Conservation (phyloP, 164 flowering plant species). For the Piper betle region DNA sequence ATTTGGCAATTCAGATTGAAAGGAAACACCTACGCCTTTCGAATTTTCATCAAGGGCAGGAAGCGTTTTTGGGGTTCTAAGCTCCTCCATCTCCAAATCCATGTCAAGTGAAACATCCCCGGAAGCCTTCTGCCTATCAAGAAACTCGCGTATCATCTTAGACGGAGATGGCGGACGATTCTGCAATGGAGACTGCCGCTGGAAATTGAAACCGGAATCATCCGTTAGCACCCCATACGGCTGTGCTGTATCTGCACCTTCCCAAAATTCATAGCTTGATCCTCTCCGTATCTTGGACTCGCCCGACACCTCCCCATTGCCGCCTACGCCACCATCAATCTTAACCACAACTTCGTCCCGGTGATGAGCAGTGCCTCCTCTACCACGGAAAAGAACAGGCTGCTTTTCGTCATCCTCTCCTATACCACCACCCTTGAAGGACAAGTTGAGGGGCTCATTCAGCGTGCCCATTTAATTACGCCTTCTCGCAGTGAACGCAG, state of each 20-base stretch:
- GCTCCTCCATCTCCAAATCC: slow-evolving; percentile 26
- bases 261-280: slow-evolving; percentile 25
- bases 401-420: slow-evolving; percentile 7
- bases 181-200: slow-evolving; percentile 1
- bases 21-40: slow-evolving; percentile 28
- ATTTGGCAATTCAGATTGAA: slow-evolving; percentile 7
- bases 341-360: slow-evolving; percentile 17
- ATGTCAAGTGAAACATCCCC: slow-evolving; percentile 15
- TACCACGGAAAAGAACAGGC: slow-evolving; percentile 10
- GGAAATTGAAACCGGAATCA: slow-evolving; percentile 13
- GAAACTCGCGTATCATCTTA: slow-evolving; percentile 18
- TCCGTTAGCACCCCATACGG: neutral
- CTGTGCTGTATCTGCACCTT: slow-evolving; percentile 2
- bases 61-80: slow-evolving; percentile 1
- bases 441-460: neutral
- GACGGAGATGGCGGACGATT: slow-evolving; percentile 10
- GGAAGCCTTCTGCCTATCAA: slow-evolving; percentile 13
- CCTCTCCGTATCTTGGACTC: slow-evolving; percentile 17
- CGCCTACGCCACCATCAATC: slow-evolving; percentile 12
- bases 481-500: too few relatives aligned
- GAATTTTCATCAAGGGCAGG: slow-evolving; percentile 9
- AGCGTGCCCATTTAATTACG: neutral
- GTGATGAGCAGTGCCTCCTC: neutral
- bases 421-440: neutral
- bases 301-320: neutral